These are phyloP conservation scores for Torulaspora globosa DNA, from an alignment of 1,139 yeast species.

Conservation along the genomic window DNA sequence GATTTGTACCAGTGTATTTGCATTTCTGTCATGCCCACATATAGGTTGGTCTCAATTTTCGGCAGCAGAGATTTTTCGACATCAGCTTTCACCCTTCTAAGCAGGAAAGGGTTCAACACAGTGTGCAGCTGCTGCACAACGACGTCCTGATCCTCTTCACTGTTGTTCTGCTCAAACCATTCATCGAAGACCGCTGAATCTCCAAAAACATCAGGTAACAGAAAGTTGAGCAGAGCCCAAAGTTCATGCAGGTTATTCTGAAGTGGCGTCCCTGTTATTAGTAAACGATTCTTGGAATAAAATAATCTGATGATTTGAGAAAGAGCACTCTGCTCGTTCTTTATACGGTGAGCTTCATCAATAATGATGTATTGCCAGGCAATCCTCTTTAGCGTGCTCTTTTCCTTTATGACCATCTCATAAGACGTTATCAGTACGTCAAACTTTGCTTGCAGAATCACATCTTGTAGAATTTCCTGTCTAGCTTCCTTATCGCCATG, in stretches of 20 bases:
- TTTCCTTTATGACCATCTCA: slow-evolving; percentile 74
- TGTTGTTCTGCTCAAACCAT: slow-evolving; percentile 52
- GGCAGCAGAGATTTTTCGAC: slow-evolving; percentile 76
- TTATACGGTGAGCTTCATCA: slow-evolving; percentile 80
- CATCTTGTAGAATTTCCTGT: slow-evolving; percentile 47
- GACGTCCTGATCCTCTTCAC: slow-evolving; percentile 49
- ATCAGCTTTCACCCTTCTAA: slow-evolving; percentile 72
- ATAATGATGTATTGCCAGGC: slow-evolving; percentile 72
- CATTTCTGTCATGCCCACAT: slow-evolving; percentile 72
- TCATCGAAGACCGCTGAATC: slow-evolving; percentile 70
- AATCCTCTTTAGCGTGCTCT: slow-evolving; percentile 57
- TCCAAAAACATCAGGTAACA: slow-evolving; percentile 73
- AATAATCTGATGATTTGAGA: slow-evolving; percentile 73
- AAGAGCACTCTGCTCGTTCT: slow-evolving; percentile 68
- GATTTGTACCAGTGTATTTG: slow-evolving; percentile 74
- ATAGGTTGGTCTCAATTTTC: slow-evolving; percentile 66
- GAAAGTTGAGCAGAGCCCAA: slow-evolving; percentile 74
- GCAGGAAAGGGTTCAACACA: slow-evolving; percentile 71
- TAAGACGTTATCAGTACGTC: slow-evolving; percentile 72
- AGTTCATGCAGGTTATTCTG: slow-evolving; percentile 75
- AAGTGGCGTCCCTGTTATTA: slow-evolving; percentile 78
- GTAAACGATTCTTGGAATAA: slow-evolving; percentile 62
- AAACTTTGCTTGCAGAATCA: slow-evolving; percentile 57
- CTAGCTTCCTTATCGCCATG: slow-evolving; percentile 74
- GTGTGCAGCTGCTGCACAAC: slow-evolving; percentile 86